Evolutionary conservation across 2,329 filamentous ascomycete genomes (phyloP), one percentile per base, ranked within the genome.

Genomic region (Trematosphaeria pertusa): DNA sequence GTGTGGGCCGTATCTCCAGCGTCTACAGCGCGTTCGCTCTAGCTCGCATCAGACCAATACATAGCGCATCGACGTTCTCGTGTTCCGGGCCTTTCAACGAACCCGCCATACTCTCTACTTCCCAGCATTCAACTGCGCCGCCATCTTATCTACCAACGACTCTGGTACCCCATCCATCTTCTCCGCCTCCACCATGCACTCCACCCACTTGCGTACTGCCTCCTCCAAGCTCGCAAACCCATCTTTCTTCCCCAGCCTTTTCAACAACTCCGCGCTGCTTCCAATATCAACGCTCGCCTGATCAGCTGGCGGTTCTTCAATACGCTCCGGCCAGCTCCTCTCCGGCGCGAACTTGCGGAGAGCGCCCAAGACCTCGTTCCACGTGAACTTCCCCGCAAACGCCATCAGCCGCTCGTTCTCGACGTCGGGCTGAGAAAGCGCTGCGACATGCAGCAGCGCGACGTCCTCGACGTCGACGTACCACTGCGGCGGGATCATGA

Each of bases 401-500:
- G 70, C 80, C 50, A 83, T 81, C 5, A 85, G 61, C 0, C 82
- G 73, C 51, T 83, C 73, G 1, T 72, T 70, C 12, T 65, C 56
- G 0, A 81, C 73, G 0, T 70, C 64, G 0, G 71, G 67, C 10
- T 78, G 67, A 0, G 80, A 61, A 5, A 78, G 64, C 0, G 74
- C 80, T 2, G 78, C 76, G 2, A 82, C 69, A 33, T 83, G 80
- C 0, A 84, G 62, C 0, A 72, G 64, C 0, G 77, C 81, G 6
- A 64, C 61, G 36, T 85, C 81, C 6, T 76, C 64, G 0, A 81
- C 78, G 48, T 84, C 73, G 14, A 84, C 71, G 38, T 64, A 78
- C 51, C 75, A 76, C 52, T 67, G 57, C 26, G 61, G 50, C 18
- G 18, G 17, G 32, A 10, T 15, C 18, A 28, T 21, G n/a, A n/a